phyloP scores from a whole-genome alignment of 1,284 basidiomycete genomes.

The Fistulinella staudtii region DNA sequence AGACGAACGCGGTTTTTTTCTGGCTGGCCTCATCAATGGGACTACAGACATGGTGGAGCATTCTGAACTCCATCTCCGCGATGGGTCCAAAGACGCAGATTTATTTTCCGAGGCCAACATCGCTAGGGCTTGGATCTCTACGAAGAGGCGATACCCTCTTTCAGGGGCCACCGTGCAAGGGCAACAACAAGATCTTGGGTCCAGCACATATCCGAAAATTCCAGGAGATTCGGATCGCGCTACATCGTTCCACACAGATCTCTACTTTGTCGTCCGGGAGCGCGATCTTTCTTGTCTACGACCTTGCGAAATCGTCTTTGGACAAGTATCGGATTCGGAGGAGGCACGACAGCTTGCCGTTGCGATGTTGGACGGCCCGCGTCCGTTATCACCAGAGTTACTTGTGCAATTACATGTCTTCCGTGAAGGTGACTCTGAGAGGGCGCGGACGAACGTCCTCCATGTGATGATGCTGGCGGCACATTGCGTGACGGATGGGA shows the following conservation, averaged over 20 bases:
- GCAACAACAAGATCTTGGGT: constrained; percentile 12
- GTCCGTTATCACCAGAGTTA: constrained; percentile 20
- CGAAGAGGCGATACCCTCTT: constrained; percentile 20
- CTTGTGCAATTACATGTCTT: constrained; percentile 13
- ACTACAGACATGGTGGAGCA: too few species aligned
- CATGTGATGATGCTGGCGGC: constrained; percentile 18
- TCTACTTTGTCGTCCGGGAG: too few species aligned
- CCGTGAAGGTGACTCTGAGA: neutral
- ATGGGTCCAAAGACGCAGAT: constrained; percentile 4
- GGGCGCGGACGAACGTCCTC: constrained; percentile 3
- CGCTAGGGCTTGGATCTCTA: constrained; percentile 17
- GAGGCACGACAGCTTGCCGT: neutral
- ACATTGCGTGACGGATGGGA: constrained; percentile 18
- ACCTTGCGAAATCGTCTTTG: constrained; percentile 8
- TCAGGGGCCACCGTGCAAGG: constrained; percentile 11
- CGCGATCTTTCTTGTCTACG: constrained; percentile 1
- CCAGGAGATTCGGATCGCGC: neutral
- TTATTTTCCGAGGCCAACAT: constrained; percentile 18
- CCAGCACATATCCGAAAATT: too few species aligned
- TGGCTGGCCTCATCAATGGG: too few species aligned
- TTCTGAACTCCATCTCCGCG: too few species aligned
- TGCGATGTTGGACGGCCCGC: constrained; percentile 8
- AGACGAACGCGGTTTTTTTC: too few species aligned
- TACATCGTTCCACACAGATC: too few species aligned
- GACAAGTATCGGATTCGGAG: constrained; percentile 6